Evolutionary conservation across 352 stramenopile species (phyloP).

Genomic region (Globisporangium solare): DNA sequence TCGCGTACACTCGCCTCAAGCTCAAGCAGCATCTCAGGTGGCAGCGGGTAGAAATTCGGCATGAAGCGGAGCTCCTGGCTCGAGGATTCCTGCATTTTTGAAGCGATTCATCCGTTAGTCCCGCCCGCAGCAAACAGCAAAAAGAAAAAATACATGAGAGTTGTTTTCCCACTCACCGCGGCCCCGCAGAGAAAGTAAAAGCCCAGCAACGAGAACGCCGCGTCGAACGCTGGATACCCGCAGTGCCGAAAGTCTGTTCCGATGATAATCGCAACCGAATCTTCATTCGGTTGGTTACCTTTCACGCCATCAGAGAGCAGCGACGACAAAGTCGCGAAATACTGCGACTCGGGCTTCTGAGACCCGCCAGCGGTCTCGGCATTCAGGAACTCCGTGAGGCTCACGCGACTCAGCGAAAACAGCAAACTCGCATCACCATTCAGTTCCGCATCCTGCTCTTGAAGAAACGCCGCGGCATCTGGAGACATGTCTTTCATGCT

Average conservation of each 20-base stretch:
- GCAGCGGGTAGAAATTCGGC: constrained; percentile 55
- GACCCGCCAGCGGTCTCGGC: constrained; percentile 1
- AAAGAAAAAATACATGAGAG: too few relatives aligned
- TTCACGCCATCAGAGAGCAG: constrained; percentile 31
- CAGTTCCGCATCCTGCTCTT: constrained; percentile 56
- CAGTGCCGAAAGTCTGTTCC: constrained; percentile 52
- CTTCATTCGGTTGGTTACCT: constrained; percentile 19
- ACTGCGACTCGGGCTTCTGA: constrained; percentile 8
- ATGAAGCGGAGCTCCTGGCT: constrained; percentile 42
- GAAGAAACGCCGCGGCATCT: constrained; percentile 46
- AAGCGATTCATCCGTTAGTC: not conserved
- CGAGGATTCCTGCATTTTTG: constrained; percentile 14
- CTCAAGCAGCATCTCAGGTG: constrained; percentile 55
- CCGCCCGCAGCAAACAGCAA: too few relatives aligned
- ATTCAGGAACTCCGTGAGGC: constrained; percentile 40
- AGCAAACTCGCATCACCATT: constrained; percentile 51
- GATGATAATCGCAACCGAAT: constrained; percentile 32
- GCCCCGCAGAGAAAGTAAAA: constrained; percentile 54
- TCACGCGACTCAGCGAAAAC: constrained; percentile 49
- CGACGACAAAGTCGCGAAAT: constrained; percentile 18
- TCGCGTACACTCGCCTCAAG: constrained; percentile 28
- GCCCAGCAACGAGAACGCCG: constrained; percentile 33
- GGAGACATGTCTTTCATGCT: constrained; percentile 43
- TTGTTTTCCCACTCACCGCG: constrained; percentile 18
- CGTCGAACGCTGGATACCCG: constrained; percentile 56